These are phyloP conservation scores for Parachaetomium inaequale DNA, from an alignment of 495 filamentous ascomycete species.

Conservation along the genomic window DNA sequence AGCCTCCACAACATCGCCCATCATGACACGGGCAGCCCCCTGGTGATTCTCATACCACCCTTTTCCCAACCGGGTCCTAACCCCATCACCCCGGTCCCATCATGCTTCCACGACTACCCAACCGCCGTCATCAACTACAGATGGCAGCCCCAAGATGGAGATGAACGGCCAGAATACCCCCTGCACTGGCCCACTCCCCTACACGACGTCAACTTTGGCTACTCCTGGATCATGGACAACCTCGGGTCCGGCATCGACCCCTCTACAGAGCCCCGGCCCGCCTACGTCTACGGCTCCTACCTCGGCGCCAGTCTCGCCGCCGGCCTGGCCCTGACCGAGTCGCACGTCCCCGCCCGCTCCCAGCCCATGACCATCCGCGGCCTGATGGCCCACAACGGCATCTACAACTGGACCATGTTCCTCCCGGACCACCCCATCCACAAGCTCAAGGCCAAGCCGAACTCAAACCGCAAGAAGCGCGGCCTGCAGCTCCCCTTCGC, in stretches of 20 bases:
- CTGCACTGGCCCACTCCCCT: slow-evolving; percentile 46
- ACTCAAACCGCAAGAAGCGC: not conserved
- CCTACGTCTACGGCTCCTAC: slow-evolving; percentile 48
- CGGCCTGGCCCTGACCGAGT: slow-evolving; percentile 48
- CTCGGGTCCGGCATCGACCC: slow-evolving; percentile 19
- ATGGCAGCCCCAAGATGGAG: slow-evolving; percentile 24
- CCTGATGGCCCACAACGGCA: slow-evolving; percentile 46
- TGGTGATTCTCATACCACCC: slow-evolving; percentile 38
- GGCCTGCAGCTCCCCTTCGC: not conserved
- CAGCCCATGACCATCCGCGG: slow-evolving; percentile 42
- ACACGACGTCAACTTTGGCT: slow-evolving; percentile 47
- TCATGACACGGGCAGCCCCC: slow-evolving; percentile 24
- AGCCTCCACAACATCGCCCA: slow-evolving; percentile 37
- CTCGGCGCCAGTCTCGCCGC: slow-evolving; percentile 49
- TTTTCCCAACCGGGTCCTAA: slow-evolving; percentile 16
- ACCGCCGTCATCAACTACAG: slow-evolving; percentile 44
- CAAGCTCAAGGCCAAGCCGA: slow-evolving; percentile 7
- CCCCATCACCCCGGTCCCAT: slow-evolving; percentile 28
- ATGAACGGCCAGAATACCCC: slow-evolving; percentile 8
- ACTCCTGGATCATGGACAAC: slow-evolving; percentile 42
- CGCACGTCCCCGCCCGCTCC: slow-evolving; percentile 12
- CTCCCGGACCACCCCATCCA: slow-evolving; percentile 44
- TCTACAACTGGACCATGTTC: slow-evolving; percentile 54
- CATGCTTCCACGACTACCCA: slow-evolving; percentile 32
- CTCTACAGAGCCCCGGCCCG: slow-evolving; percentile 14